phyloP scores from a whole-genome alignment of 306 rosid genomes.

The Castanea mollissima region DNA sequence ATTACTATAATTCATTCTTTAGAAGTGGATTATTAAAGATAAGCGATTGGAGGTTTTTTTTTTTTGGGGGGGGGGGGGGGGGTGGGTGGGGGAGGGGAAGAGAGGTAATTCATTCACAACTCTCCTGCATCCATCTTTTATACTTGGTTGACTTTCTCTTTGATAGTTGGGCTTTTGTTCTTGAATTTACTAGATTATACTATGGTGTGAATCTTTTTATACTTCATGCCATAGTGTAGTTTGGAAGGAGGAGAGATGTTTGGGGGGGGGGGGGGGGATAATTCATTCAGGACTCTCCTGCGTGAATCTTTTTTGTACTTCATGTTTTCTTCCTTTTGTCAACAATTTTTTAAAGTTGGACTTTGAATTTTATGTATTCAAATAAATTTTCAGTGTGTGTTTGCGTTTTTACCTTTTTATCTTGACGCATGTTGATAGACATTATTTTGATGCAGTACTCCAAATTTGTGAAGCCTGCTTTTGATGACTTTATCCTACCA shows the following conservation, averaged over 20 bases:
- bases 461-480: slow-evolving; percentile 96
- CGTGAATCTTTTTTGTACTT: not conserved
- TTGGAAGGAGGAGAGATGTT: not conserved
- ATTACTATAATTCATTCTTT: not conserved
- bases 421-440: slow-evolving; percentile 15
- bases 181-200: not conserved
- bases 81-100: fast-evolving
- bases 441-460: slow-evolving; percentile 76
- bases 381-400: slow-evolving; percentile 1
- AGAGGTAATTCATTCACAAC: not conserved
- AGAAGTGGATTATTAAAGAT: slow-evolving; percentile 14
- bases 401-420: not conserved
- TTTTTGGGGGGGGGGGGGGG: too few relatives aligned
- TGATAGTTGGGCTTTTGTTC: not conserved
- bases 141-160: not conserved
- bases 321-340: not conserved
- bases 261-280: too few relatives aligned
- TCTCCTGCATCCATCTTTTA: not conserved
- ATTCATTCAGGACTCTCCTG: too few relatives aligned
- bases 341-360: not conserved
- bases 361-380: not conserved
- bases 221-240: not conserved
- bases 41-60: not conserved
- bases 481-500: slow-evolving; percentile 96
- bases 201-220: too few relatives aligned